Conservation (phyloP, 192 early-diverging fungal genomes). For the Coemansia sp. region DNA sequence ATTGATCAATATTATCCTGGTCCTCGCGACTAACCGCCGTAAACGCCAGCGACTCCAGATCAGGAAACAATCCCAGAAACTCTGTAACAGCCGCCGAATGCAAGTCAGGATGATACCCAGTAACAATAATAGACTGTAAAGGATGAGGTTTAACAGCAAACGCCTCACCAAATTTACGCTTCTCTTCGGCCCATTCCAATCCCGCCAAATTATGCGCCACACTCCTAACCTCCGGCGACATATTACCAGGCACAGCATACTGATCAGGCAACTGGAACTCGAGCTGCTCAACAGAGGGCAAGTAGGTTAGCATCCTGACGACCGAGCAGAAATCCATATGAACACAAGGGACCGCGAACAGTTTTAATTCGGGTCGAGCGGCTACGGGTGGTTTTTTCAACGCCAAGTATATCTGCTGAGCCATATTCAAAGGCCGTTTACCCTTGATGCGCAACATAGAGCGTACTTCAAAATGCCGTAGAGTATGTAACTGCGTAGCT, state of each 20-base stretch:
- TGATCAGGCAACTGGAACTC: constrained; percentile 52
- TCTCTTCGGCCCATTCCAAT: constrained; percentile 44
- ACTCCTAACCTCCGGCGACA: background rate
- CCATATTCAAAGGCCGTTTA: constrained; percentile 43
- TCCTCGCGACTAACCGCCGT: constrained; percentile 44
- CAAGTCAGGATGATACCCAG: constrained; percentile 48
- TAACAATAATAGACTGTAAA: constrained; percentile 45
- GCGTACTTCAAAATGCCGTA: constrained; percentile 51
- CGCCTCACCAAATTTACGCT: constrained; percentile 26
- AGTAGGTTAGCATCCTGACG: constrained; percentile 30
- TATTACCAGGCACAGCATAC: constrained; percentile 17
- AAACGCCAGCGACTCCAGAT: constrained; percentile 49
- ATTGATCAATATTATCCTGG: constrained; percentile 54
- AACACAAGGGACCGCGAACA: constrained; percentile 42
- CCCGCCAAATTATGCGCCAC: constrained; percentile 53
- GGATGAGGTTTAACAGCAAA: constrained; percentile 48
- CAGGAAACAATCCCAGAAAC: constrained; percentile 50
- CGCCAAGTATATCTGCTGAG: constrained; percentile 35
- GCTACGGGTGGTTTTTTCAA: constrained; percentile 33
- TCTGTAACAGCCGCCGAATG: constrained; percentile 47
- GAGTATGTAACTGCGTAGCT: constrained; percentile 42
- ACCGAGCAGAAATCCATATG: constrained; percentile 54
- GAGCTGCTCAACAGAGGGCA: constrained; percentile 52
- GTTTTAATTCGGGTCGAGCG: constrained; percentile 38
- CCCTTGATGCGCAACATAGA: constrained; percentile 43